A percentile compares a stretch with the other conserved stretches of the same genome.
Conservation (phyloP, 2,329 filamentous ascomycete genomes). For the Verticillium nubilum region DNA sequence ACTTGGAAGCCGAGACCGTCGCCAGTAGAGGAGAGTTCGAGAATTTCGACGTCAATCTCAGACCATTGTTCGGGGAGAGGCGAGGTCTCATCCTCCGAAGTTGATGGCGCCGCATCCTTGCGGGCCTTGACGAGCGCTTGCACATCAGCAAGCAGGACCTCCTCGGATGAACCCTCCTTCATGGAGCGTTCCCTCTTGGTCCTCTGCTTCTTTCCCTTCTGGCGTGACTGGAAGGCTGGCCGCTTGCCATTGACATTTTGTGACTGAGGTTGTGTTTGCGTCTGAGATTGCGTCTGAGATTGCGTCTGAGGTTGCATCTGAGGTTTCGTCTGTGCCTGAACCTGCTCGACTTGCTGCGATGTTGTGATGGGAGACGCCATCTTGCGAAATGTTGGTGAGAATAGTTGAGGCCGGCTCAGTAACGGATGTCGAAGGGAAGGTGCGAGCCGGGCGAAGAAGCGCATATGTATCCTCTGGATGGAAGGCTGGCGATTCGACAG, state of each 20-base stretch:
- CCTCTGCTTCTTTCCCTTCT: constrained; percentile 39
- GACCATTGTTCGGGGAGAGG: constrained; percentile 60
- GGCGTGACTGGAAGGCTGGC: constrained; percentile 11
- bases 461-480: not conserved
- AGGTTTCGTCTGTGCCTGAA: constrained; percentile 4
- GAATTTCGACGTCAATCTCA: constrained; percentile 77
- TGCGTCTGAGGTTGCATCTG: no score
- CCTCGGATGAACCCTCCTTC: constrained; percentile 58
- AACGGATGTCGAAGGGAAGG: constrained; percentile 6
- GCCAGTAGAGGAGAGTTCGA: constrained; percentile 82
- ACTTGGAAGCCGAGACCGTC: constrained; percentile 78
- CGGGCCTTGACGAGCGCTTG: constrained; percentile 45
- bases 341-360: not conserved
- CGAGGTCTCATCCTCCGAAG: not conserved
- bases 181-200: constrained; percentile 55
- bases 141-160: constrained; percentile 62
- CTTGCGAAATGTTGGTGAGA: not conserved
- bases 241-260: constrained; percentile 10
- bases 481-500: not conserved
- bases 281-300: not conserved
- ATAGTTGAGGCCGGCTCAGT: constrained; percentile 1
- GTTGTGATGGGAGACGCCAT: constrained; percentile 1
- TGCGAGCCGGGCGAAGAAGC: constrained; percentile 9
- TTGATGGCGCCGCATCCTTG: constrained; percentile 17
- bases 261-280: not conserved